Evolutionary conservation across 768 basidiomycete genomes (phyloP).

Genomic region (Tulasnella sp.): DNA sequence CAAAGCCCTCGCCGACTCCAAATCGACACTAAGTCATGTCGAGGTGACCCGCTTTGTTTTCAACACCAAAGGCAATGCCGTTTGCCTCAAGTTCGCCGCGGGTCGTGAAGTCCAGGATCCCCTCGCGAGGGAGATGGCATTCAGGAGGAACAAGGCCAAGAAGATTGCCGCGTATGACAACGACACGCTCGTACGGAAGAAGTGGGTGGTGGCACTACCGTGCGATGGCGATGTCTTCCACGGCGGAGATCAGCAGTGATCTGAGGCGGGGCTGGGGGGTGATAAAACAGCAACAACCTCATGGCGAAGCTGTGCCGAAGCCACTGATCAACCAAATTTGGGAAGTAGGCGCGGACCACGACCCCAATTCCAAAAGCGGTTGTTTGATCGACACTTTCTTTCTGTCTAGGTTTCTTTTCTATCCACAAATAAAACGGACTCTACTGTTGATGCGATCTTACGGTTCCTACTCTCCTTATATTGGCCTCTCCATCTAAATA

Average conservation of each 20-base stretch:
- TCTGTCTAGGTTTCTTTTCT: no score
- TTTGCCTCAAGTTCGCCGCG: slow-evolving; percentile 62
- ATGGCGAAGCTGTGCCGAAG: no score
- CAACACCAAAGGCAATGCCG: slow-evolving; percentile 38
- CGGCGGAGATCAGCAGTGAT: slow-evolving; percentile 60
- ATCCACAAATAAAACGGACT: no score
- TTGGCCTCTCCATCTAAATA: no score
- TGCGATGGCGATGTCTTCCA: slow-evolving; percentile 70
- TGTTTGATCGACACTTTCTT: no score
- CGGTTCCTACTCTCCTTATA: no score
- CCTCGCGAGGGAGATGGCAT: no score
- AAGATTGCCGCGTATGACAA: slow-evolving; percentile 68
- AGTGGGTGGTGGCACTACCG: slow-evolving; percentile 33
- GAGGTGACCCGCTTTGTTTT: slow-evolving; percentile 61
- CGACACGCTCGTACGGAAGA: slow-evolving; percentile 29
- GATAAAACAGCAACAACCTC: background rate
- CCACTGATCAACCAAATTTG: no score
- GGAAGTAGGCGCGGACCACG: no score
- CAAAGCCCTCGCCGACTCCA: slow-evolving; percentile 62
- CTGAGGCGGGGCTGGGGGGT: slow-evolving; percentile 13
- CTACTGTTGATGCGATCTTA: no score
- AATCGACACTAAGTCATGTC: background rate
- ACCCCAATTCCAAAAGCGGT: no score
- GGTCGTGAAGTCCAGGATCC: slow-evolving; percentile 62
- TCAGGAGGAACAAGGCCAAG: slow-evolving; percentile 63